Base-by-base conservation (phyloP, 768 basidiomycete species). In the Termitomyces sp. region DNA sequence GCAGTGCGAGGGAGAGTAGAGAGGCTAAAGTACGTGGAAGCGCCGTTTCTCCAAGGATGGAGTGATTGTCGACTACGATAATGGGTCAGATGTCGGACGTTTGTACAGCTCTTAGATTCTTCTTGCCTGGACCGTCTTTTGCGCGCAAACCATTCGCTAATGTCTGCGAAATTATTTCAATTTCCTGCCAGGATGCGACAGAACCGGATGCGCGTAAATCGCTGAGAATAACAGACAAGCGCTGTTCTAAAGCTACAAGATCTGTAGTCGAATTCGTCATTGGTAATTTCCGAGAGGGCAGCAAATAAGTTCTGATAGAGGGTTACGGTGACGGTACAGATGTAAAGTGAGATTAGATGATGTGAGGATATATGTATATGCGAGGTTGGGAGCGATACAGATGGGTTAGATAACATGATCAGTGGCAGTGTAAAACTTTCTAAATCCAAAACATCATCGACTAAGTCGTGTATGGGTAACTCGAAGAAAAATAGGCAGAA, bases 21-120 rank as follows among this genome's bases (percentile, higher is more conserved):
- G 84, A 75, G 11, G 80, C 82, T 50, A 92, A 71, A 52, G 83
- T 80, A 62, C 81, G 81, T 9, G 90, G 87, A 46, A 93, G 76
- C 45, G 78, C 65, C 4, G 85, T 82, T 65, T 73, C 75, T 55
- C 91, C 92, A 30, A 93, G 77, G 52, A 76, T 67, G 11, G 87
- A 82, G 69, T 89, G 90, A 60, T 84, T 80, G 67, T 92, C 89
- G 62, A 80, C 88, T 88, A 67, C 51, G 56, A 60, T 53, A 62
- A 60, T 47, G 52, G 20, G 28, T 57, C 14, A 59, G 58, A 56
- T 46, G 38, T 20, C 8, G 32, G 30, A 36, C 32, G 22, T 30
- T 20, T 45, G 22, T 26, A 57, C 10, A 30, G 24, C 5, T 8
- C 36, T 49, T 30, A 56, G 26, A 18, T 14, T 51, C 53, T 55